Conservation (phyloP, 2,329 filamentous ascomycete species). For the Trichoderma koningii region DNA sequence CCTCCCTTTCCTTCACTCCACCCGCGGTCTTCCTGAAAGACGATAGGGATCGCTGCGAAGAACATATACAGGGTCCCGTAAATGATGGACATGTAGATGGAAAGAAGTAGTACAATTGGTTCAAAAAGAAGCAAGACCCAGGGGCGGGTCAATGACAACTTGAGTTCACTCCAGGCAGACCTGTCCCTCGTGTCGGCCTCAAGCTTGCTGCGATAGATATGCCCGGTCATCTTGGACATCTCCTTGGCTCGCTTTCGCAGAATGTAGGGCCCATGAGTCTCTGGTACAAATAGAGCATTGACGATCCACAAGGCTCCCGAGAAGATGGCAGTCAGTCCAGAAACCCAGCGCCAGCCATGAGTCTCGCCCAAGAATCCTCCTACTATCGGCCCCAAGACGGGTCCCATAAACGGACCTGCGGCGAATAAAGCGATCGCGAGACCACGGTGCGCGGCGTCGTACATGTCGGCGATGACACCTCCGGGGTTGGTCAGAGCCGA, state of each 20-base stretch:
- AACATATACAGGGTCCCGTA: conserved; percentile 87
- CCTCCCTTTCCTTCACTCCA: conserved; percentile 69
- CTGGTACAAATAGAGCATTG: conserved; percentile 52
- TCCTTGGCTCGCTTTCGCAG: conserved; percentile 3
- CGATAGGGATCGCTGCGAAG: conserved; percentile 81
- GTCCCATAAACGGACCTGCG: conserved; percentile 60
- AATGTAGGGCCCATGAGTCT: conserved; percentile 1
- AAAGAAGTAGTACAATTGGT: conserved; percentile 82
- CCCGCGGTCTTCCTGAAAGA: conserved; percentile 72
- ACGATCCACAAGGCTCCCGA: background rate
- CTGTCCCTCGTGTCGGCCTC: background rate
- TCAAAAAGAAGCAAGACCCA: conserved; percentile 55
- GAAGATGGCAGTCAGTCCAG: conserved; percentile 2
- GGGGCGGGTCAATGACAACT: background rate
- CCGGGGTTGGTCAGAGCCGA: conserved; percentile 49
- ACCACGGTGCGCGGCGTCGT: conserved; percentile 51
- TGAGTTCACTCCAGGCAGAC: background rate
- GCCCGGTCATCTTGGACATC: background rate
- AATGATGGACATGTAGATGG: conserved; percentile 78
- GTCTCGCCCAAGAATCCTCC: conserved; percentile 68
- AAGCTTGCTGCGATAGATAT: background rate
- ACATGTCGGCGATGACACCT: conserved; percentile 61
- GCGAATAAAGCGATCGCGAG: conserved; percentile 58
- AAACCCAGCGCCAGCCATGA: conserved; percentile 44
- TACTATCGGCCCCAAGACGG: conserved; percentile 55